These are phyloP conservation scores for Adenanthera pavonina DNA, from an alignment of 306 rosid genomes.

Conservation along the genomic window DNA sequence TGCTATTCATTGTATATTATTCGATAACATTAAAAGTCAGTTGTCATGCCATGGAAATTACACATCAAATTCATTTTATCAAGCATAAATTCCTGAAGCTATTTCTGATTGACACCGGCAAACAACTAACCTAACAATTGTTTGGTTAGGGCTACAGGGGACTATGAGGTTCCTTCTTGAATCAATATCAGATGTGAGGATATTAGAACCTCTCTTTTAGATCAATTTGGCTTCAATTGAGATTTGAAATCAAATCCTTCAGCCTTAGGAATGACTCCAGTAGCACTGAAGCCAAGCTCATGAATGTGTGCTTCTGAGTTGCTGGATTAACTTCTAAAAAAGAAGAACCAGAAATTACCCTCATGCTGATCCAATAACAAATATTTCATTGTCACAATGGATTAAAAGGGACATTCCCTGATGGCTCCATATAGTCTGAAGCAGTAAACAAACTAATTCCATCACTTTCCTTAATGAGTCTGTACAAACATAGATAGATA, in stretches of 20 bases:
- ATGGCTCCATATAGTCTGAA: not conserved
- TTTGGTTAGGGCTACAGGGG: not conserved
- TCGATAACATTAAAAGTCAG: not conserved
- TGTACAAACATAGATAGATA: not conserved
- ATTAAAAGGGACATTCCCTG: not conserved
- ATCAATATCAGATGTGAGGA: not conserved
- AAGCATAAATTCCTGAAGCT: not conserved
- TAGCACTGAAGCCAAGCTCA: not conserved
- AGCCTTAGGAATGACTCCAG: not conserved
- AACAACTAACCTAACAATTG: not conserved
- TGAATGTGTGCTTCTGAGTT: not conserved
- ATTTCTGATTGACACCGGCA: not conserved
- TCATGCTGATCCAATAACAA: constrained; percentile 1
- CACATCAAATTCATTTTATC: constrained; percentile 7
- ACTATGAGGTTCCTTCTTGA: not conserved
- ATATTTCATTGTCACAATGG: not conserved
- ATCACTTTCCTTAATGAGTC: not conserved
- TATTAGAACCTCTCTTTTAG: not conserved
- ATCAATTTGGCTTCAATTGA: not conserved
- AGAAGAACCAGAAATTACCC: not conserved
- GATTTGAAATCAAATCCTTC: not conserved
- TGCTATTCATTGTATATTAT: not conserved
- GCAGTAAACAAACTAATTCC: not conserved
- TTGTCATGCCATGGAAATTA: not conserved
- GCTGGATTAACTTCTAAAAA: not conserved